Conservation (phyloP, 2,329 filamentous ascomycete species). For the Cadophora luteo-olivacea region DNA sequence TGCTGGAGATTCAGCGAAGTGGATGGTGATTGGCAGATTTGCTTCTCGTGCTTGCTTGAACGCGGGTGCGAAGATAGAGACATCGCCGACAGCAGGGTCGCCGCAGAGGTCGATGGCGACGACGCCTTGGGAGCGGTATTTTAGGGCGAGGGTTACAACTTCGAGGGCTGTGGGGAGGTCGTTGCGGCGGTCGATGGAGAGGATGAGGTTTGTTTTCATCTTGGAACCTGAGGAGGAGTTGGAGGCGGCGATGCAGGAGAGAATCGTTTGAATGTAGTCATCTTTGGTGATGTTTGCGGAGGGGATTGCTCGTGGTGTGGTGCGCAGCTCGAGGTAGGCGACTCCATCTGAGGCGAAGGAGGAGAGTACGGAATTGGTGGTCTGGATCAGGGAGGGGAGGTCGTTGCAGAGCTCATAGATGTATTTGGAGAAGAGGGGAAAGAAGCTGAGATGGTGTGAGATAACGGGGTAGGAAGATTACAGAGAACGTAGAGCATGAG, state of each 20-base stretch:
- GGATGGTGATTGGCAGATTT: conserved; percentile 71
- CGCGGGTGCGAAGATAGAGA: conserved; percentile 63
- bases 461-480: not conserved
- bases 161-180: conserved; percentile 63
- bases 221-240: conserved; percentile 47
- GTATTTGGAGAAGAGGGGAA: conserved; percentile 78
- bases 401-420: conserved; percentile 79
- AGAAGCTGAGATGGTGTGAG: conserved; percentile 62
- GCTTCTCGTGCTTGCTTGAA: conserved; percentile 62
- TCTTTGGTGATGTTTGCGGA: conserved; percentile 57
- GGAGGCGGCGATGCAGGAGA: conserved; percentile 60
- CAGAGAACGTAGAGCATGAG: not conserved
- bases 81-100: conserved; percentile 68
- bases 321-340: conserved; percentile 79
- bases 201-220: conserved; percentile 71
- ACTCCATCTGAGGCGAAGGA: conserved; percentile 76
- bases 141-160: conserved; percentile 67
- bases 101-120: conserved; percentile 83
- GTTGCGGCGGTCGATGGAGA: conserved; percentile 75
- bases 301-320: conserved; percentile 73
- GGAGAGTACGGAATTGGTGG: conserved; percentile 68
- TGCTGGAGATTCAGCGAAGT: conserved; percentile 75
- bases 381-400: conserved; percentile 61
- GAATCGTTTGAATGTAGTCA: conserved; percentile 70
- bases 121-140: conserved; percentile 60